A percentile compares a stretch with the other conserved stretches of the same genome.
Conservation (phyloP, 2,329 filamentous ascomycete genomes). For the Neofusicoccum ribis region DNA sequence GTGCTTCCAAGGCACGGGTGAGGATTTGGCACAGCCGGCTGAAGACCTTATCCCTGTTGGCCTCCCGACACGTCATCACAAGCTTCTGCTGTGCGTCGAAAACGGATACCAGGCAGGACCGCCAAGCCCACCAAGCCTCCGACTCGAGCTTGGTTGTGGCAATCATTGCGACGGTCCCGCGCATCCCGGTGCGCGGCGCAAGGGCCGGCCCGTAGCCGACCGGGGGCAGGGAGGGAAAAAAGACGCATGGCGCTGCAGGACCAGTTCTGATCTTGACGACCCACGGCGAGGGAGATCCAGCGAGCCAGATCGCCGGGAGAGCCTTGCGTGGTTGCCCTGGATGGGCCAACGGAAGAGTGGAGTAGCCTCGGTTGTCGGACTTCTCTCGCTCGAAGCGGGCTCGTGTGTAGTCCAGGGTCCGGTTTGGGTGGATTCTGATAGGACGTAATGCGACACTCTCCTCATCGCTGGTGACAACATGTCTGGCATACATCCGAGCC, state of each 20-base stretch:
- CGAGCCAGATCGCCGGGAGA: neutral
- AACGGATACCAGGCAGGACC: neutral
- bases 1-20: neutral
- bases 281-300: neutral
- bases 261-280: neutral
- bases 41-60: neutral
- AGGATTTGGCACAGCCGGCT: neutral
- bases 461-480: neutral
- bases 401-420: neutral
- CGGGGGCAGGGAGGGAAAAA: neutral
- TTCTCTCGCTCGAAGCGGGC: constrained; percentile 4
- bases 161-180: neutral
- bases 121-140: neutral
- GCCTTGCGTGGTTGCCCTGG: neutral
- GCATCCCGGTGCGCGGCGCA: constrained; percentile 10
- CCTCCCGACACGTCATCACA: constrained; percentile 1
- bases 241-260: neutral
- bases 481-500: neutral
- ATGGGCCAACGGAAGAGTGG: constrained; percentile 4
- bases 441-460: neutral
- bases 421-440: neutral
- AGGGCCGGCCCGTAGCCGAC: constrained; percentile 13
- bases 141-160: neutral
- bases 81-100: neutral
- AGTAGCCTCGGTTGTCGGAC: constrained; percentile 11